Evolutionary conservation across 1,284 basidiomycete species (phyloP).

Genomic region (Cutaneotrichosporon cyanovorans): DNA sequence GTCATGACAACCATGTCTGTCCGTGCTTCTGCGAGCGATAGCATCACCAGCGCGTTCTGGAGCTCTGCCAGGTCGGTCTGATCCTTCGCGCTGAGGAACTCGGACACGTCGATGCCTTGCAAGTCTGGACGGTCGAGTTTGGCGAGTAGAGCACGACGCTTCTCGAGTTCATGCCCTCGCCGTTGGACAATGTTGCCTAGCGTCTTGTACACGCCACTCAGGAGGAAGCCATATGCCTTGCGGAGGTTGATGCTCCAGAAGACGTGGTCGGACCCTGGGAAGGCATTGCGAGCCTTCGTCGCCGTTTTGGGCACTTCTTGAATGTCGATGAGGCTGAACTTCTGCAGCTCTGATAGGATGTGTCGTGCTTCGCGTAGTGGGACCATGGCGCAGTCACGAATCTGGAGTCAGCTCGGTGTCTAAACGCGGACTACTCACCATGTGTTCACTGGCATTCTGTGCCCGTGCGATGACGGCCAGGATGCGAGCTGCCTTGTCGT

Average conservation of each 20-base stretch:
- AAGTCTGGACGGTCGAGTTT: constrained; percentile 76
- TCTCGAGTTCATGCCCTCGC: constrained; percentile 61
- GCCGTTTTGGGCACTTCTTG: constrained; percentile 85
- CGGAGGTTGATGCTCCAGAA: constrained; percentile 82
- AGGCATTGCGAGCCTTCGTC: constrained; percentile 61
- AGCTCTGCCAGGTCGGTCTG: constrained; percentile 40
- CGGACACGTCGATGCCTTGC: constrained; percentile 54
- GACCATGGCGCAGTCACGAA: constrained; percentile 89
- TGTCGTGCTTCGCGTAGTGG: constrained; percentile 78
- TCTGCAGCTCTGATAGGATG: constrained; percentile 67
- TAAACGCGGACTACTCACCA: constrained; percentile 52
- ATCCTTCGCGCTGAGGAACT: constrained; percentile 38
- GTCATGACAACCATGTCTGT: constrained; percentile 80
- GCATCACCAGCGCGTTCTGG: constrained; percentile 56
- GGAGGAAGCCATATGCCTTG: constrained; percentile 68
- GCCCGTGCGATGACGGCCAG: constrained; percentile 70
- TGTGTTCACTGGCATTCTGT: constrained; percentile 96
- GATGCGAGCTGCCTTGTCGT: constrained; percentile 76
- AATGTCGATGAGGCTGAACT: constrained; percentile 72
- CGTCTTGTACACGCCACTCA: constrained; percentile 75
- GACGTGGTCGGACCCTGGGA: constrained; percentile 37
- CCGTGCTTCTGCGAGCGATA: constrained; percentile 67
- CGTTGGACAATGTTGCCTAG: constrained; percentile 72
- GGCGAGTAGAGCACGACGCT: constrained; percentile 59
- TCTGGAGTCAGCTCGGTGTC: constrained; percentile 51